phyloP scores from a whole-genome alignment of 208 protist species.

The Naegleria lovaniensis region DNA sequence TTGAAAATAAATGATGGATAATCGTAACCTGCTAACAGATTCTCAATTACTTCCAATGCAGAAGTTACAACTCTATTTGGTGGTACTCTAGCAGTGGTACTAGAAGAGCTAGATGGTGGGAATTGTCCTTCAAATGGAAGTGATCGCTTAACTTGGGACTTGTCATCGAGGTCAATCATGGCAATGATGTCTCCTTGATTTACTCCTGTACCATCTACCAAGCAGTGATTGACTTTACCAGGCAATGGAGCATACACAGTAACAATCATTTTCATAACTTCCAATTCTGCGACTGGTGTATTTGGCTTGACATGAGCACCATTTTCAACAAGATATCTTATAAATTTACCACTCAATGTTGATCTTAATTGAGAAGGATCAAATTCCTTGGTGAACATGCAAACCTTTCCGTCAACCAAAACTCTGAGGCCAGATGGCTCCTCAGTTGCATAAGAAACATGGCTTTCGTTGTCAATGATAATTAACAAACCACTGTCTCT shows the following conservation, averaged over 20 bases:
- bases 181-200: conserved; percentile 81
- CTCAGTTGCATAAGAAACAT: conserved; percentile 82
- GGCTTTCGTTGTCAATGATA: conserved; percentile 51
- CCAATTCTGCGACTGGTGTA: conserved; percentile 83
- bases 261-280: conserved; percentile 99
- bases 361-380: conserved; percentile 87
- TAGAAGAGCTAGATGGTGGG: neutral
- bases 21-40: neutral
- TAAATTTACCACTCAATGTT: conserved; percentile 83
- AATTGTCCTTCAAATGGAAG: conserved; percentile 32
- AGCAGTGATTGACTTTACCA: conserved; percentile 65
- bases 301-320: conserved; percentile 74
- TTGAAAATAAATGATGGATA: neutral
- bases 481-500: conserved; percentile 37
- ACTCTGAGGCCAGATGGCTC: conserved; percentile 78
- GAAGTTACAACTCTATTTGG: neutral
- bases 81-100: neutral
- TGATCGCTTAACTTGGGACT: conserved; percentile 60
- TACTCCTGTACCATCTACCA: conserved; percentile 77
- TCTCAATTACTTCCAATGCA: neutral
- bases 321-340: conserved; percentile 84
- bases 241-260: conserved; percentile 66
- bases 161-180: conserved; percentile 82
- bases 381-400: conserved; percentile 80
- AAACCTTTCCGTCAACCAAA: conserved; percentile 75